Conservation (phyloP, 805 yeast genomes). For the Starmerella bombi region DNA sequence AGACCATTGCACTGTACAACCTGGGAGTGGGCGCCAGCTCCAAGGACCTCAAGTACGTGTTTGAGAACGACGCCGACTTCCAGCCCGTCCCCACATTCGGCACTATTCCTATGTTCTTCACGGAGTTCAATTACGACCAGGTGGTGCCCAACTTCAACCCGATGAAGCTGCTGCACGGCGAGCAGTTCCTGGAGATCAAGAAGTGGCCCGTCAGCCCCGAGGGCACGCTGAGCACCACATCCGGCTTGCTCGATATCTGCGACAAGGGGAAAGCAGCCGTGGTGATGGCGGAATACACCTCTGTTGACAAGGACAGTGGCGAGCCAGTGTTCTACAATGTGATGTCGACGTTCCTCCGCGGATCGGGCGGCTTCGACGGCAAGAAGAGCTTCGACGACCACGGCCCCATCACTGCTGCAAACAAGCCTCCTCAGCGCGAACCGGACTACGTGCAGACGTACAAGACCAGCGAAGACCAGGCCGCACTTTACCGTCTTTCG, state of each 20-base stretch:
- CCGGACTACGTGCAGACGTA: constrained; percentile 57
- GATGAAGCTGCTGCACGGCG: constrained; percentile 84
- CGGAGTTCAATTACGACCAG: constrained; percentile 43
- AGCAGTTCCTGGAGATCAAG: constrained; percentile 70
- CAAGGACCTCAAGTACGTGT: constrained; percentile 61
- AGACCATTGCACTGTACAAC: constrained; percentile 72
- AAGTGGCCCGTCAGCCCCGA: constrained; percentile 68
- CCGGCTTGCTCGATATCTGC: constrained; percentile 55
- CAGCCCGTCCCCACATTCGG: constrained; percentile 83
- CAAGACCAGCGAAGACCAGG: constrained; percentile 56
- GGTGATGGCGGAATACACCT: constrained; percentile 57
- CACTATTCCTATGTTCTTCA: constrained; percentile 71
- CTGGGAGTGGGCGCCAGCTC: constrained; percentile 77
- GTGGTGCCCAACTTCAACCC: constrained; percentile 76
- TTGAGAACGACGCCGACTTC: constrained; percentile 64
- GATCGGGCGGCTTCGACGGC: constrained; percentile 42
- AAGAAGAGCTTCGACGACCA: constrained; percentile 42
- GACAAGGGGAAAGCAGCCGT: constrained; percentile 81
- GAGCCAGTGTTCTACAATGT: constrained; percentile 65
- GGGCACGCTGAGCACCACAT: constrained; percentile 48
- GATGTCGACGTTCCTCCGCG: constrained; percentile 73
- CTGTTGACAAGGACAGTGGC: constrained; percentile 59
- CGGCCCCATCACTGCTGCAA: constrained; percentile 47
- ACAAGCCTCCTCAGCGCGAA: constrained; percentile 44
- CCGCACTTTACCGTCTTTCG: constrained; percentile 77